These are phyloP conservation scores for Hortiboletus flavorubellus DNA, from an alignment of 768 basidiomycete species.

Conservation along the genomic window DNA sequence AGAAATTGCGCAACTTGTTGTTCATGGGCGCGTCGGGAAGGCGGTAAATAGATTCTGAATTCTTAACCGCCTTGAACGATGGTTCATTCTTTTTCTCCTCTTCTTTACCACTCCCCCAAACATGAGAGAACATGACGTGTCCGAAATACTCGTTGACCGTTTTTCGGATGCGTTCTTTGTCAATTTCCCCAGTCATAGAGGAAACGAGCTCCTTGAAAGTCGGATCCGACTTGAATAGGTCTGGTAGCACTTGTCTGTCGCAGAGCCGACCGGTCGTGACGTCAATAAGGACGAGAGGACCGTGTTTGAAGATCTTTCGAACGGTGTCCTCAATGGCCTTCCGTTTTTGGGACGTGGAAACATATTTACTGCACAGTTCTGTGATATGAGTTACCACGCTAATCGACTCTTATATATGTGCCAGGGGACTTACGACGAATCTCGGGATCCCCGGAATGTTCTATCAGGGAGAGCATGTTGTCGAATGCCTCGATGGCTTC, in stretches of 20 bases:
- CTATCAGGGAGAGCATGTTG: background rate
- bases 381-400: too few species aligned
- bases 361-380: background rate
- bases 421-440: background rate
- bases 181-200: background rate
- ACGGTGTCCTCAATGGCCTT: background rate
- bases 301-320: background rate
- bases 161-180: background rate
- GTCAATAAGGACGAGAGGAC: background rate
- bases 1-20: background rate
- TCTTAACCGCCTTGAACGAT: background rate
- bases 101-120: background rate
- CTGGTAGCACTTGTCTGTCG: background rate
- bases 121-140: background rate
- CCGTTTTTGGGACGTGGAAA: background rate
- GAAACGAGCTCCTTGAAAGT: background rate
- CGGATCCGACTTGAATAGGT: background rate
- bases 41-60: background rate
- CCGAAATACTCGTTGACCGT: background rate
- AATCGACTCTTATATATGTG: too few species aligned
- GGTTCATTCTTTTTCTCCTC: background rate
- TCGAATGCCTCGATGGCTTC: background rate
- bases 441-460: background rate
- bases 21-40: background rate
- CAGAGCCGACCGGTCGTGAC: background rate